Conservation (phyloP, 495 filamentous ascomycete species). For the Rhypophila decipiens region DNA sequence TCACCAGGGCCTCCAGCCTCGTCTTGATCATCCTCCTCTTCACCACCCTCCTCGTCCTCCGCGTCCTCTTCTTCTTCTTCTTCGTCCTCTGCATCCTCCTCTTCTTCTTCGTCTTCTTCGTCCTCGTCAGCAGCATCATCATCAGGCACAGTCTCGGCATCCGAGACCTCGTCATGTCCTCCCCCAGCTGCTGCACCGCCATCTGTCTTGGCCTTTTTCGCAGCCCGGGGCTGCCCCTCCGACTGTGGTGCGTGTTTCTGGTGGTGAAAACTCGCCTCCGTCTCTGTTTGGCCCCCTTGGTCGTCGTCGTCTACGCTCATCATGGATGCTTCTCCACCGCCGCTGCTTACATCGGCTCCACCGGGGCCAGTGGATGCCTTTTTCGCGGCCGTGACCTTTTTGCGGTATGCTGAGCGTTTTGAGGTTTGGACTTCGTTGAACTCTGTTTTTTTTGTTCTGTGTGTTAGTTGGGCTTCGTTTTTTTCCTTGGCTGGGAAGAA, state of each 20-base stretch:
- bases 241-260: constrained; percentile 1
- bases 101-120: constrained; percentile 48
- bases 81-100: constrained; percentile 39
- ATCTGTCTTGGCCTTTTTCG: constrained; percentile 39
- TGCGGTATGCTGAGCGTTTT: constrained; percentile 46
- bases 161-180: constrained; percentile 27
- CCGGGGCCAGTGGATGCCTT: constrained; percentile 17
- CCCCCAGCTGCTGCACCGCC: constrained; percentile 2
- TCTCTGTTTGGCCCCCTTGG: constrained; percentile 7
- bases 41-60: constrained; percentile 33
- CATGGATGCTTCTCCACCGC: constrained; percentile 27
- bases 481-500: not conserved
- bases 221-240: constrained; percentile 12
- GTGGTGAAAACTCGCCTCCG: not conserved
- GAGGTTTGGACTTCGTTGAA: constrained; percentile 47
- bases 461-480: not conserved
- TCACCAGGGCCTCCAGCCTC: no score
- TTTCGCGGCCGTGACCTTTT: constrained; percentile 41
- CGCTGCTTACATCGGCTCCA: not conserved
- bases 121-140: constrained; percentile 49
- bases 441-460: constrained; percentile 35
- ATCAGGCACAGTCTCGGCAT: constrained; percentile 48
- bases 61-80: constrained; percentile 40
- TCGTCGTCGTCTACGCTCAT: constrained; percentile 18
- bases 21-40: constrained; percentile 34